A percentile compares a stretch with the other conserved stretches of the same genome.
phyloP scores from a whole-genome alignment of 1,284 basidiomycete genomes.

The Trichosporon sp. region DNA sequence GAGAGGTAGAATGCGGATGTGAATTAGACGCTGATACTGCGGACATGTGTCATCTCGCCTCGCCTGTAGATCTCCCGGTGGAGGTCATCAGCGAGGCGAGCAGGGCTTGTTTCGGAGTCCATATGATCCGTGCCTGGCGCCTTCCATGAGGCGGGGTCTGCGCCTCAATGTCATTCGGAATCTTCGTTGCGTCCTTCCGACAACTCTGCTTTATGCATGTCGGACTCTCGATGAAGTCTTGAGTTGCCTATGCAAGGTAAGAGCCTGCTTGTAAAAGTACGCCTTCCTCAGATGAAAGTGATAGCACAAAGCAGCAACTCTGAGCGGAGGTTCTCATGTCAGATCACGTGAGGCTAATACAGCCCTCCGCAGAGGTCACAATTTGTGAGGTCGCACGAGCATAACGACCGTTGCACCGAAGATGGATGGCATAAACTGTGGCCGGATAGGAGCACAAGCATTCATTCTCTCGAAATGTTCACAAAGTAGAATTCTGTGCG shows the following conservation, averaged over 20 bases:
- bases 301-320: too few relatives aligned
- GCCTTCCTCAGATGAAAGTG: too few relatives aligned
- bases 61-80: not conserved
- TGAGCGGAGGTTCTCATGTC: too few relatives aligned
- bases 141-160: constrained; percentile 5
- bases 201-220: not conserved
- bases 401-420: too few relatives aligned
- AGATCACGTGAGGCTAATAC: not conserved
- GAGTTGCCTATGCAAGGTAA: not conserved
- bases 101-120: constrained; percentile 19
- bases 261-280: not conserved
- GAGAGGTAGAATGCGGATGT: constrained; percentile 17
- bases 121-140: constrained; percentile 15
- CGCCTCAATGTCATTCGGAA: not conserved
- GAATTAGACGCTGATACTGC: constrained; percentile 16
- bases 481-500: too few relatives aligned
- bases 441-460: too few relatives aligned
- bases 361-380: too few relatives aligned
- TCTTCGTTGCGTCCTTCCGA: not conserved
- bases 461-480: too few relatives aligned
- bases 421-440: too few relatives aligned
- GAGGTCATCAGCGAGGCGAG: constrained; percentile 4
- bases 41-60: constrained; percentile 7
- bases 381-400: too few relatives aligned
- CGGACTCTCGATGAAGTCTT: not conserved